These are phyloP conservation scores for Talaromyces marneffei DNA, from an alignment of 2,329 filamentous ascomycete species.

Conservation along the genomic window DNA sequence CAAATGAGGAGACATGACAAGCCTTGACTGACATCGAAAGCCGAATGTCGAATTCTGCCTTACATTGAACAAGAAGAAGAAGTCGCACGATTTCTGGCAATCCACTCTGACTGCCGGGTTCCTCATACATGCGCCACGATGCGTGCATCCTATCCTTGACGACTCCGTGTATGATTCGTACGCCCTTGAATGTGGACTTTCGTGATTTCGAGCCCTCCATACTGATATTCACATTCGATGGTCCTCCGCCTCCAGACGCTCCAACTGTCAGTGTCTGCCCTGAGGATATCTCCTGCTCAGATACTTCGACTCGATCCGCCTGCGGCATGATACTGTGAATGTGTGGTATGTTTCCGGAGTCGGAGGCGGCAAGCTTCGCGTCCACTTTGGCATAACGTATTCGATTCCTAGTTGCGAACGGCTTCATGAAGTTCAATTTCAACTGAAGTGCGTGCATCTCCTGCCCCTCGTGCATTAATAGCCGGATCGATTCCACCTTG, in stretches of 20 bases:
- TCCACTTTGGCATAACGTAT: conserved; percentile 7
- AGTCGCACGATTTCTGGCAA: conserved; percentile 9
- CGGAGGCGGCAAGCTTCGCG: background rate
- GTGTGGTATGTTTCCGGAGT: background rate
- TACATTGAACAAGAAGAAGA: background rate
- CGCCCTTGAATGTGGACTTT: conserved; percentile 9
- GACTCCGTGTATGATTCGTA: conserved; percentile 6
- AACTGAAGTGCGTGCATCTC: conserved; percentile 8
- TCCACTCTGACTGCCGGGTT: conserved; percentile 6
- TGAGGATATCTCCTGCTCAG: conserved; percentile 5
- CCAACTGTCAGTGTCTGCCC: conserved; percentile 6
- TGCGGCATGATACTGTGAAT: conserved; percentile 7
- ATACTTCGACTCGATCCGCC: conserved; percentile 7
- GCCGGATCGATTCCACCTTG: background rate
- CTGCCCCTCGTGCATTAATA: background rate
- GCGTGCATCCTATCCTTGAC: conserved; percentile 9
- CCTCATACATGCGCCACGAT: conserved; percentile 8
- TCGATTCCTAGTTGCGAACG: background rate
- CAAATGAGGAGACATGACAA: background rate
- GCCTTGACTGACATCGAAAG: conserved; percentile 1
- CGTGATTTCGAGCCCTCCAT: conserved; percentile 10
- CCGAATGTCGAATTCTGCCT: background rate
- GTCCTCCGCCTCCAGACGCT: background rate
- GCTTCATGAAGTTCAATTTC: conserved; percentile 12
- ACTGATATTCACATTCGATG: conserved; percentile 5